Evolutionary conservation across 2,329 filamentous ascomycete genomes (phyloP).

Genomic region (Ophiosphaerella herpotricha): DNA sequence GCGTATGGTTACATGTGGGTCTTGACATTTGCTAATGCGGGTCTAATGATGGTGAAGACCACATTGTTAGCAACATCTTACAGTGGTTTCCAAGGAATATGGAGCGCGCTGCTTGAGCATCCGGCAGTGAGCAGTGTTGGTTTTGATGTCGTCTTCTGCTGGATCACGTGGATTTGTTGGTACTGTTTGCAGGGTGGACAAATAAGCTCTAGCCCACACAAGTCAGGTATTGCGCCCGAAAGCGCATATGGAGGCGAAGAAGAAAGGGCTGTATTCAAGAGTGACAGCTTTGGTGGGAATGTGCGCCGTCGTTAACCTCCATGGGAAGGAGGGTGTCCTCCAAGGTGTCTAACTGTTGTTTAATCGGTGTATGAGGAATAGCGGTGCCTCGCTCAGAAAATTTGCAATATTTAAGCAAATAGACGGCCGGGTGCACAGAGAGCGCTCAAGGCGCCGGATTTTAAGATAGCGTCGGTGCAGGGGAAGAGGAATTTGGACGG

Average conservation of each 20-base stretch:
- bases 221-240: not conserved
- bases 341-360: not conserved
- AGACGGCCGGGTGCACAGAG: too few species aligned
- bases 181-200: conserved; percentile 19
- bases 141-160: conserved; percentile 44
- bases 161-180: conserved; percentile 42
- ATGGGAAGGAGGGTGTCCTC: not conserved
- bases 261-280: conserved; percentile 7
- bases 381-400: too few species aligned
- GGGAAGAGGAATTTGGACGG: too few species aligned
- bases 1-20: conserved; percentile 32
- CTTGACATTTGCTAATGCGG: conserved; percentile 21
- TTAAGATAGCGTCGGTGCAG: too few species aligned
- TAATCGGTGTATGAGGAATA: too few species aligned
- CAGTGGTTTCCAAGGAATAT: conserved; percentile 22
- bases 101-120: conserved; percentile 35
- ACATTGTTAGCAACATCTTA: conserved; percentile 21
- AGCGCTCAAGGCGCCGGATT: too few species aligned
- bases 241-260: conserved; percentile 2
- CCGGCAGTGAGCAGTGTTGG: conserved; percentile 43
- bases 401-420: too few species aligned
- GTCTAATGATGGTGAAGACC: conserved; percentile 11
- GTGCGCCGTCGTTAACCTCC: conserved; percentile 20
- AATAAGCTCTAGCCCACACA: not conserved
- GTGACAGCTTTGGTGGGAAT: conserved; percentile 10